Base-by-base conservation (phyloP, 2,329 filamentous ascomycete species). In the Pseudopyrenochaeta lycopersici region DNA sequence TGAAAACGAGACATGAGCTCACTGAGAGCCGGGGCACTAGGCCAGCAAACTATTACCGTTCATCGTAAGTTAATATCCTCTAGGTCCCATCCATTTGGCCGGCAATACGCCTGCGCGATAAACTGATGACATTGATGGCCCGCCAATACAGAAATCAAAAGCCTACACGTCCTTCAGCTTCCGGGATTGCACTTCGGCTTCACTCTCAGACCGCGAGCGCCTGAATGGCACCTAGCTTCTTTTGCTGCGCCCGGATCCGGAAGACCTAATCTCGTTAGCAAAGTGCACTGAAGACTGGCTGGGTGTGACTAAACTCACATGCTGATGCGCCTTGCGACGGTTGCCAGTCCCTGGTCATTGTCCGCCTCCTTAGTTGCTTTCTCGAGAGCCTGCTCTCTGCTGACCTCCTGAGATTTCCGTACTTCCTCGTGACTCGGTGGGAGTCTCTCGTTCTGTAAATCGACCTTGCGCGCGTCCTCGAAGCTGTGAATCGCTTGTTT, bases 401-500 rank as follows among this genome's bases (percentile, higher is more conserved):
- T 92, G 70, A 91, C 89, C 71, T 92, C 90, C 58, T 88, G 91
- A 75, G 90, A 91, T 77, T 88, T 88, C 60, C 88, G 85, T 17
- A 98, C 93, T 77, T 99, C 95, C 43, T 98, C 94, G 58, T 95
- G 90, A 60, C 87, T 95, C 0, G 95, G 95, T 44, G 95, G 95
- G 61, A 99, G 82, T 59, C 92, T 86, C 80, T 99, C 95, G 76
- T 99, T 99, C 80, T 98, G 93, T 59, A 98, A 72, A 80, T 99
- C 95, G 43, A 99, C 93, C 82, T 97, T 98, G 60, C 92, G 85
- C 14, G 95, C 95, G 76, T 99, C 95, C 76, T 99, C 95, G 65
- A 99, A 99, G 66, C 87, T 96, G 78, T 87, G 94, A 68, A 99
- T 99, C 30, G 95, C 95, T 71, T 97, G 93, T 83, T 98, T 99